A percentile compares a stretch with the other conserved stretches of the same genome.
Evolutionary conservation across 768 basidiomycete species (phyloP).

Genomic region (Rhizopogon roseolus): DNA sequence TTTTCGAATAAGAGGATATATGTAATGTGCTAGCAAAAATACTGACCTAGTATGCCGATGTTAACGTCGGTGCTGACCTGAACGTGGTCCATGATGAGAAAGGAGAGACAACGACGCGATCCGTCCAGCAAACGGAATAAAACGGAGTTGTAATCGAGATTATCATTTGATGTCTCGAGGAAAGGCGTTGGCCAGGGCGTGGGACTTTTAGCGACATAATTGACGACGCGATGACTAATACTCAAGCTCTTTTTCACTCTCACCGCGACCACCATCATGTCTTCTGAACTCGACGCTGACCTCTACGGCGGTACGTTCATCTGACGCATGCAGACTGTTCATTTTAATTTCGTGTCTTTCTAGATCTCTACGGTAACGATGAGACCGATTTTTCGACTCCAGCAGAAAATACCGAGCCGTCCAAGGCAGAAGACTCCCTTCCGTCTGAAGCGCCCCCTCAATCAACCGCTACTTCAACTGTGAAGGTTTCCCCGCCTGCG

Average conservation of each 20-base stretch:
- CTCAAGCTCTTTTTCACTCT: conserved; percentile 17
- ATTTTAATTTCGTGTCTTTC: not conserved
- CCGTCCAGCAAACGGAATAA: not conserved
- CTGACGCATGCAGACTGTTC: not conserved
- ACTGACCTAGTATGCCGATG: conserved; percentile 52
- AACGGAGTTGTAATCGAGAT: not conserved
- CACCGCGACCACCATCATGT: conserved; percentile 32
- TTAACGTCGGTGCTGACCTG: conserved; percentile 12
- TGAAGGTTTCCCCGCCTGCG: conserved; percentile 15
- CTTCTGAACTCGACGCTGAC: conserved; percentile 81
- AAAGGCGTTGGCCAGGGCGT: conserved; percentile 7
- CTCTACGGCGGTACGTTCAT: conserved; percentile 72
- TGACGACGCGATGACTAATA: conserved; percentile 22
- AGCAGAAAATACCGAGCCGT: conserved; percentile 31
- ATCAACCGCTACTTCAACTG: conserved; percentile 12
- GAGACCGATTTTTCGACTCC: conserved; percentile 57
- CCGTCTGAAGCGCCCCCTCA: conserved; percentile 21
- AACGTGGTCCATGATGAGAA: conserved; percentile 4
- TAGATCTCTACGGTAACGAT: conserved; percentile 61
- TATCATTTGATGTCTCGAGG: too few species aligned
- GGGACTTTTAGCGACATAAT: conserved; percentile 9
- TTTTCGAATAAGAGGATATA: not conserved
- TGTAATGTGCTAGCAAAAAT: not conserved
- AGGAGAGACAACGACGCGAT: not conserved
- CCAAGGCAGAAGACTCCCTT: conserved; percentile 21